These are phyloP conservation scores for Candida yuanshanica DNA, from an alignment of 805 yeast genomes.

Conservation along the genomic window DNA sequence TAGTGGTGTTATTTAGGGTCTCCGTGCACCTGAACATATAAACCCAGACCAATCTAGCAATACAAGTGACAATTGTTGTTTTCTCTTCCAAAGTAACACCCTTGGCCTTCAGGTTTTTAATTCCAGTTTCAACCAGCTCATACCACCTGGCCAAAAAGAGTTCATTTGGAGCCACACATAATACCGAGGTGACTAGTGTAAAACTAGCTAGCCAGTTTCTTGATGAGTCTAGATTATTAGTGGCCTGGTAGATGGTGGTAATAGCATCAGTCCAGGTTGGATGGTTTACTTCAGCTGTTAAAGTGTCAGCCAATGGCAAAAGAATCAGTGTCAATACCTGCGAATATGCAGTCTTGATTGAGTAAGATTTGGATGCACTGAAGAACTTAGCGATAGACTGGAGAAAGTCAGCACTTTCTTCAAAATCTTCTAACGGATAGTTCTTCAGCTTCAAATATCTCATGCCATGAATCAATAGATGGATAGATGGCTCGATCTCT, in stretches of 20 bases:
- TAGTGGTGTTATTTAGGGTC: constrained; percentile 79
- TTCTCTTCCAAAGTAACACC: constrained; percentile 36
- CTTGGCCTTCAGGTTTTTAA: constrained; percentile 62
- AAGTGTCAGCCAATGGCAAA: constrained; percentile 73
- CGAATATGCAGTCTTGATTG: constrained; percentile 71
- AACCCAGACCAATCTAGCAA: constrained; percentile 83
- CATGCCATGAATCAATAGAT: constrained; percentile 87
- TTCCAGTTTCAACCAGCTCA: constrained; percentile 54
- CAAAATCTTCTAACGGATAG: constrained; percentile 84
- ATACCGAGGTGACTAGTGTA: constrained; percentile 61
- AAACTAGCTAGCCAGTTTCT: constrained; percentile 65
- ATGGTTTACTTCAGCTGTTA: constrained; percentile 93
- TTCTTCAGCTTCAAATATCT: constrained; percentile 70
- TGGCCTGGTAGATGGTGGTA: constrained; percentile 49
- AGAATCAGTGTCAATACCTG: constrained; percentile 74
- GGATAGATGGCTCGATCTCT: constrained; percentile 56
- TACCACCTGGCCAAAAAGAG: constrained; percentile 73
- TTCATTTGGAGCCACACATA: constrained; percentile 77
- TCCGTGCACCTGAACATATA: constrained; percentile 83
- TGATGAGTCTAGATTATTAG: constrained; percentile 37
- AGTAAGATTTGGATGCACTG: constrained; percentile 53
- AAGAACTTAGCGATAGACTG: constrained; percentile 84
- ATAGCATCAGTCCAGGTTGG: constrained; percentile 92
- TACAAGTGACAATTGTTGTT: constrained; percentile 53
- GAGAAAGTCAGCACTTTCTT: constrained; percentile 88